phyloP scores from a whole-genome alignment of 306 rosid species.

The Inga leiocalycina region DNA sequence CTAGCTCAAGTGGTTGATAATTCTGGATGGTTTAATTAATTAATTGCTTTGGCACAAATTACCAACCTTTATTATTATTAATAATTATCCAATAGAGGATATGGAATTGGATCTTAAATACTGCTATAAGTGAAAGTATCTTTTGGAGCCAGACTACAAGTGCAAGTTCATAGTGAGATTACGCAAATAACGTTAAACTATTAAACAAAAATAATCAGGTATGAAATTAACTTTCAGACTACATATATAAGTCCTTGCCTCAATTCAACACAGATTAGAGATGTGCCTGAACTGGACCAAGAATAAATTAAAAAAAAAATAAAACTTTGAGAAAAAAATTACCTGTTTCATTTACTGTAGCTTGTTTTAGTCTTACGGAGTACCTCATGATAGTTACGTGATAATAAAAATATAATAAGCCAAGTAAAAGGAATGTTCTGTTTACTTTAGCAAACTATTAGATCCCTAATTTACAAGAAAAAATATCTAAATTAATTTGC shows the following conservation, averaged over 20 bases:
- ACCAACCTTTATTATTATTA: neutral
- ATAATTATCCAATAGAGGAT: neutral
- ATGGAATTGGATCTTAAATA: neutral
- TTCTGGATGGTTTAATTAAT: too few relatives aligned
- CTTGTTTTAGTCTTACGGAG: neutral
- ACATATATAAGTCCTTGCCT: neutral
- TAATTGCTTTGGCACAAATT: neutral
- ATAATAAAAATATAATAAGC: neutral
- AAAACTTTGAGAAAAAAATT: neutral
- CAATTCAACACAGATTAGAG: neutral
- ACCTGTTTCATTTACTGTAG: neutral
- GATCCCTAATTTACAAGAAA: neutral
- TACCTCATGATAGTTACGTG: neutral
- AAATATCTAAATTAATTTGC: slow-evolving; percentile 19
- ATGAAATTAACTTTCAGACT: neutral
- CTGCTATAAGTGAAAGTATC: neutral
- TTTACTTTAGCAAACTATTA: slow-evolving; percentile 16
- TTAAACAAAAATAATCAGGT: neutral
- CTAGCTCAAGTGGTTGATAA: too few relatives aligned
- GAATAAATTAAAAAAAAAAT: neutral
- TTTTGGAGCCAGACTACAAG: neutral
- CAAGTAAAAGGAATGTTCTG: slow-evolving; percentile 7
- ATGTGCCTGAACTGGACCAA: neutral
- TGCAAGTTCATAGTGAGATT: neutral
- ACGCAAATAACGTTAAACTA: neutral